phyloP scores from a whole-genome alignment of 169 alveolate genomes.

The Plasmodium blacklocki region DNA sequence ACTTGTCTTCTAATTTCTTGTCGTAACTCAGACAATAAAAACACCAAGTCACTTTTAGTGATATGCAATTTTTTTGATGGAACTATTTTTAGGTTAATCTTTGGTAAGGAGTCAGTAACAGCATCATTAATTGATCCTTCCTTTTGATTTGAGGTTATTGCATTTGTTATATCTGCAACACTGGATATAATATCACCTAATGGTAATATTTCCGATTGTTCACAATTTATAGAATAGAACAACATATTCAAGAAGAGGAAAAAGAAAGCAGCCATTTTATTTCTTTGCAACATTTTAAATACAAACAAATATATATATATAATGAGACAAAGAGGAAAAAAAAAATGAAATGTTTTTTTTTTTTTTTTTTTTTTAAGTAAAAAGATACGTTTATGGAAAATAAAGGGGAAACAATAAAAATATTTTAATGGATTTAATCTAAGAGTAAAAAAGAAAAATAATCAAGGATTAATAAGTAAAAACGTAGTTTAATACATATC shows the following conservation, averaged over 20 bases:
- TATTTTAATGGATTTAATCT: no score
- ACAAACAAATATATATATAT: background rate
- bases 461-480: no score
- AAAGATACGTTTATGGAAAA: no score
- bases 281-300: slow-evolving; percentile 9
- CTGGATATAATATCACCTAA: slow-evolving; percentile 59
- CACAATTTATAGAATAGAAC: slow-evolving; percentile 20
- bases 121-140: slow-evolving; percentile 15
- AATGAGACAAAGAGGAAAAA: background rate
- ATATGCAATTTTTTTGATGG: slow-evolving; percentile 65
- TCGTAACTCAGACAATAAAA: slow-evolving; percentile 42
- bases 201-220: slow-evolving; percentile 53
- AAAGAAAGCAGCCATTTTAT: slow-evolving; percentile 14
- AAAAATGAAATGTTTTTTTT: no score
- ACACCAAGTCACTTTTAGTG: slow-evolving; percentile 64
- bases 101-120: slow-evolving; percentile 14
- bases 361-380: no score
- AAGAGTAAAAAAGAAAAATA: no score
- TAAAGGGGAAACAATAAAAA: no score
- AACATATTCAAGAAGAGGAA: slow-evolving; percentile 7
- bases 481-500: no score
- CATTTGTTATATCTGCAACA: slow-evolving; percentile 69
- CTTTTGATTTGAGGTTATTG: slow-evolving; percentile 6
- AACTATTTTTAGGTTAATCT: slow-evolving; percentile 62
- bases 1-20: slow-evolving; percentile 76